Evolutionary conservation across 768 basidiomycete genomes (phyloP).

Genomic region (Hericium rajendrae): DNA sequence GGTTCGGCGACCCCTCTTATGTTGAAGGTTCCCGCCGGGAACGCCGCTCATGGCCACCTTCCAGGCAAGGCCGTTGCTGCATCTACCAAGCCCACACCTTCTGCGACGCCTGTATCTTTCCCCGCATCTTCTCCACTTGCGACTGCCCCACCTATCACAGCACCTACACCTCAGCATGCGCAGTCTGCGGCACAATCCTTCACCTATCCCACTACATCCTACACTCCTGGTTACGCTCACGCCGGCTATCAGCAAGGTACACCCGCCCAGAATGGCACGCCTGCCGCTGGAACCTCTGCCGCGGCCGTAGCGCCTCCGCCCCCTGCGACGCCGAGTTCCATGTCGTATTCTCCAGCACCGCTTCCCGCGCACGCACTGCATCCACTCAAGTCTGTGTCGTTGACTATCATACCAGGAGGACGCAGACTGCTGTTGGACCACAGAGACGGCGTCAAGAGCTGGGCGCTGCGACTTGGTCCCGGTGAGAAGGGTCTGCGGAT

Average conservation of each 20-base stretch:
- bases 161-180: neutral
- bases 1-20: constrained; percentile 14
- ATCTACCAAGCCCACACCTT: constrained; percentile 14
- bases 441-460: constrained; percentile 62
- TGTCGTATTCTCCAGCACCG: constrained; percentile 9
- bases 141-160: neutral
- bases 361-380: constrained; percentile 10
- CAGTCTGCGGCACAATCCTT: neutral
- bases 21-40: constrained; percentile 11
- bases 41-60: neutral
- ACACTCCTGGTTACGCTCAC: neutral
- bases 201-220: neutral
- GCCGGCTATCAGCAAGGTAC: neutral
- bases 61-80: constrained; percentile 4
- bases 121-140: neutral
- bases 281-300: too few relatives aligned
- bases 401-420: constrained; percentile 38
- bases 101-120: constrained; percentile 8
- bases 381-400: constrained; percentile 15
- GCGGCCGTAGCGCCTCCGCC: neutral
- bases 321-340: neutral
- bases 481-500: constrained; percentile 50
- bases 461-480: constrained; percentile 54
- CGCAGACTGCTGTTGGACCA: constrained; percentile 51
- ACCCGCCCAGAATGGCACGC: neutral